A percentile compares a stretch with the other conserved stretches of the same genome.
These are phyloP conservation scores for Oxytropis ochrocephala DNA, from an alignment of 306 rosid genomes.

Conservation along the genomic window DNA sequence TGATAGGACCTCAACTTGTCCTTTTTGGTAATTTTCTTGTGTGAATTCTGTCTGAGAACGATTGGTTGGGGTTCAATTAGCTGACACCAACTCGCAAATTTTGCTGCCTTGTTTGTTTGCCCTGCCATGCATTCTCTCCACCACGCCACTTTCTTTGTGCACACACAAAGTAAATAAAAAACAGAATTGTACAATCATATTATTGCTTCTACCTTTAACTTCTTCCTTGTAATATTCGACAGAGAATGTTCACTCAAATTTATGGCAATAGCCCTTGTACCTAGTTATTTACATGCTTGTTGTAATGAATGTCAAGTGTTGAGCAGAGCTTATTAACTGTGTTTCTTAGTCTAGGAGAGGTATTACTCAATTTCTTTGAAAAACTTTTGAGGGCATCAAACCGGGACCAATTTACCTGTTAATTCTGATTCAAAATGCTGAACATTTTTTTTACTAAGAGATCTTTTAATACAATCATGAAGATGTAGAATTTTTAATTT, in stretches of 20 bases:
- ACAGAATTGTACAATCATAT: not conserved
- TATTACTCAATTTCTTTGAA: no score
- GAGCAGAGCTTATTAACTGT: not conserved
- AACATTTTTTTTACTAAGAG: not conserved
- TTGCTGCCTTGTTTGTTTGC: not conserved
- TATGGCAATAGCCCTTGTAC: not conserved
- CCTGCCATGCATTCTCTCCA: not conserved
- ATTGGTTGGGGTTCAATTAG: not conserved
- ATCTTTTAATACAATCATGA: not conserved
- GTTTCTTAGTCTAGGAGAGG: not conserved
- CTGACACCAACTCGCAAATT: not conserved
- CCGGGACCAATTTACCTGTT: not conserved
- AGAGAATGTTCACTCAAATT: not conserved
- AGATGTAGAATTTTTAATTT: not conserved
- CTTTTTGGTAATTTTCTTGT: not conserved
- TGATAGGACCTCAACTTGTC: not conserved
- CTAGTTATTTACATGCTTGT: not conserved
- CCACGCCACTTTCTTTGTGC: not conserved
- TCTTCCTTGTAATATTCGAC: not conserved
- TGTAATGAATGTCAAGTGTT: not conserved
- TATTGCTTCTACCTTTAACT: not conserved
- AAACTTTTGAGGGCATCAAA: no score
- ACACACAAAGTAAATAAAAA: not conserved
- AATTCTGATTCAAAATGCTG: not conserved
- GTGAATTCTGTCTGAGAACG: not conserved